Evolutionary conservation across 2,329 filamentous ascomycete genomes (phyloP).

Genomic region (Claviceps fusiformis): DNA sequence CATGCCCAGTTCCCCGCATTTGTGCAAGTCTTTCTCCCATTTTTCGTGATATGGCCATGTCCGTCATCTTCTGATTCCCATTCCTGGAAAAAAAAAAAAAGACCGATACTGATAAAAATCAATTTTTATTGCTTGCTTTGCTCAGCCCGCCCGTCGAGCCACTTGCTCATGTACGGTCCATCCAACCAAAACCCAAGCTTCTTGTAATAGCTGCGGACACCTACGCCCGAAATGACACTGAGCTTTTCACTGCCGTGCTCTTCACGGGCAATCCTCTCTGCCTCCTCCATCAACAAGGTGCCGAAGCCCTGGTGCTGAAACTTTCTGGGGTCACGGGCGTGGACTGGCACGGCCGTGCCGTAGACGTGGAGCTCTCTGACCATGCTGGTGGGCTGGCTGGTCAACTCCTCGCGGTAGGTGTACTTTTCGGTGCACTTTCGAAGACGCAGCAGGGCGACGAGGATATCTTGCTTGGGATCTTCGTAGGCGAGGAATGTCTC

Average conservation of each 20-base stretch:
- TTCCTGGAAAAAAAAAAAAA: no score
- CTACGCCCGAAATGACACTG: constrained; percentile 94
- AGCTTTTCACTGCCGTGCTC: constrained; percentile 93
- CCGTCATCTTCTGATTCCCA: not conserved
- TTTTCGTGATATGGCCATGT: not conserved
- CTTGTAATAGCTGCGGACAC: constrained; percentile 87
- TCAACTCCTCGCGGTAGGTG: constrained; percentile 81
- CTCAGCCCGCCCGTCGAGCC: constrained; percentile 35
- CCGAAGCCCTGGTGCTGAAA: constrained; percentile 98
- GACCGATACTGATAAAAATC: no score
- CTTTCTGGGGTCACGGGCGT: constrained; percentile 86
- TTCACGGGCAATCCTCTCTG: constrained; percentile 83
- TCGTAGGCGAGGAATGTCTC: constrained; percentile 98
- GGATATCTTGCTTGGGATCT: constrained; percentile 94
- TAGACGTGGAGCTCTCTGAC: constrained; percentile 95
- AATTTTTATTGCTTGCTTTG: not conserved
- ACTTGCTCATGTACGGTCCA: constrained; percentile 70
- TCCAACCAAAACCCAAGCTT: constrained; percentile 90
- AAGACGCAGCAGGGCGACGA: constrained; percentile 79
- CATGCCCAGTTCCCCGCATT: no score
- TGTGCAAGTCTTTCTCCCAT: no score
- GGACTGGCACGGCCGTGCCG: constrained; percentile 91
- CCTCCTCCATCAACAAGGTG: constrained; percentile 93
- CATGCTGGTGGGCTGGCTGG: constrained; percentile 74
- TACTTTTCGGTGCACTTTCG: constrained; percentile 85